phyloP scores from a whole-genome alignment of 164 flowering plant species.

The Platanus orientalis region DNA sequence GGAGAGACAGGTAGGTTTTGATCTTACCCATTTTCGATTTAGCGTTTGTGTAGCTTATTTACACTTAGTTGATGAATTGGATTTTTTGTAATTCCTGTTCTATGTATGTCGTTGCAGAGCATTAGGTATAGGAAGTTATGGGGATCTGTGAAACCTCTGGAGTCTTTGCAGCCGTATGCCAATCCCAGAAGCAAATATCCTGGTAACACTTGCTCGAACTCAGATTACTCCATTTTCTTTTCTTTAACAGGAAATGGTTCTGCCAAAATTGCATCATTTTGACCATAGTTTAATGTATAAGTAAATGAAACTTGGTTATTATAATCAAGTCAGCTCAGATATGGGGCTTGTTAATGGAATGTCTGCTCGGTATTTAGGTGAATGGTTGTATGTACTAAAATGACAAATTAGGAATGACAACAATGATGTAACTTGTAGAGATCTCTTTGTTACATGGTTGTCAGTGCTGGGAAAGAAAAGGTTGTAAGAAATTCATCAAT shows the following conservation, averaged over 20 bases:
- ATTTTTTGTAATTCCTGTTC: background rate
- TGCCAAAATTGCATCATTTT: too few species aligned
- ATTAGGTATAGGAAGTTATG: conserved; percentile 54
- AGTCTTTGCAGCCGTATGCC: conserved; percentile 74
- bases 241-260: too few species aligned
- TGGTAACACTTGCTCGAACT: conserved; percentile 36
- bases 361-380: too few species aligned
- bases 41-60: background rate
- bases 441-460: too few species aligned
- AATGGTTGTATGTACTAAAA: too few species aligned
- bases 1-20: conserved; percentile 31
- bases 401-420: too few species aligned
- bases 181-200: conserved; percentile 65
- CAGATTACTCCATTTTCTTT: background rate
- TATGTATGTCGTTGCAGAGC: conserved; percentile 29
- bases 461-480: background rate
- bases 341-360: too few species aligned
- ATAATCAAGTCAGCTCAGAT: too few species aligned
- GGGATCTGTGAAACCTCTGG: conserved; percentile 56
- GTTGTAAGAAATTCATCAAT: too few species aligned
- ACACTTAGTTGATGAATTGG: background rate
- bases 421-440: too few species aligned
- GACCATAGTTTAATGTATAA: too few species aligned
- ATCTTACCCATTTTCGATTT: background rate
- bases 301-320: too few species aligned